A percentile compares a stretch with the other conserved stretches of the same genome.
Evolutionary conservation across 345 rosid genomes (phyloP).

Genomic region (Arabidopsis thaliana): TAIR10.1 NC_003074.8:15208501-15209000

Average conservation of each 20-base stretch:
- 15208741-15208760: background rate
- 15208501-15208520: constrained; percentile 80
- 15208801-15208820: constrained; percentile 86
- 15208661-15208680: background rate
- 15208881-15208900: constrained; percentile 73
- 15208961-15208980: constrained; percentile 80
- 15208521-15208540: constrained; percentile 90
- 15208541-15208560: constrained; percentile 98
- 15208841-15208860: constrained; percentile 84
- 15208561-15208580: constrained; percentile 88
- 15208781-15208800: constrained; percentile 64
- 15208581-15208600: constrained; percentile 86
- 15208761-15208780: background rate
- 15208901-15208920: constrained; percentile 87
- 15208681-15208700: background rate
- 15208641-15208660: constrained; percentile 68
- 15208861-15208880: constrained; percentile 96
- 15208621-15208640: constrained; percentile 80
- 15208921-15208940: constrained; percentile 85
- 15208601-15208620: constrained; percentile 98
- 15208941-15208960: constrained; percentile 99
- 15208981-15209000: constrained; percentile 95
- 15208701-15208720: background rate
- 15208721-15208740: background rate
- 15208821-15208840: constrained; percentile 78